These are phyloP conservation scores for Cyberlindnera nakhonratchasimensis DNA, from an alignment of 805 yeast species.

Conservation along the genomic window DNA sequence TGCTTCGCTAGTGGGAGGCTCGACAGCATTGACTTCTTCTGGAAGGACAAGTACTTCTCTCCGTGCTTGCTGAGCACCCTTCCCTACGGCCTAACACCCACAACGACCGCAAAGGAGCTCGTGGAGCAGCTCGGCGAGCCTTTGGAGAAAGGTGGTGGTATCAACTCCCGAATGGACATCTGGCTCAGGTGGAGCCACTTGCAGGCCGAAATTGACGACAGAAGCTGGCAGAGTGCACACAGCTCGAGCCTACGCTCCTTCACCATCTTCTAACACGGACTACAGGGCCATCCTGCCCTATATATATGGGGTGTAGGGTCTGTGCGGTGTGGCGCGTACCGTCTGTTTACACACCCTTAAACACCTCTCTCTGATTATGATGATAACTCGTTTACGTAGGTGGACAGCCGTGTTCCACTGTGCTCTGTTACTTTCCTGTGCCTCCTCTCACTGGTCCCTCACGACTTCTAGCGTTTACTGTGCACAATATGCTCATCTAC, in stretches of 20 bases:
- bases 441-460: too few species aligned
- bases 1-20: constrained; percentile 15
- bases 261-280: constrained; percentile 6
- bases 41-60: constrained; percentile 22
- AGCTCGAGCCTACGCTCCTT: constrained; percentile 24
- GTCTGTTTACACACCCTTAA: neutral
- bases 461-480: too few species aligned
- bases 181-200: constrained; percentile 38
- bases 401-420: neutral
- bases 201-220: constrained; percentile 35
- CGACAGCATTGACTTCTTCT: constrained; percentile 37
- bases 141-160: constrained; percentile 40
- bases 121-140: constrained; percentile 39
- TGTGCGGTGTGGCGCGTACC: constrained; percentile 1
- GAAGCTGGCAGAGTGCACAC: constrained; percentile 35
- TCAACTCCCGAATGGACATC: constrained; percentile 30
- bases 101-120: constrained; percentile 29
- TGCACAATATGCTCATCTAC: constrained; percentile 12
- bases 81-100: constrained; percentile 22
- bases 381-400: too few species aligned
- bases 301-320: too few species aligned
- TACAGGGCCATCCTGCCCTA: neutral
- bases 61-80: constrained; percentile 10
- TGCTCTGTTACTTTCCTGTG: too few species aligned
- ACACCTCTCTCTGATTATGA: too few species aligned